Percentiles rank a stretch among this genome's conserved stretches.
These are phyloP conservation scores for Amniculicola lignicola DNA, from an alignment of 495 filamentous ascomycete species.

Conservation along the genomic window DNA sequence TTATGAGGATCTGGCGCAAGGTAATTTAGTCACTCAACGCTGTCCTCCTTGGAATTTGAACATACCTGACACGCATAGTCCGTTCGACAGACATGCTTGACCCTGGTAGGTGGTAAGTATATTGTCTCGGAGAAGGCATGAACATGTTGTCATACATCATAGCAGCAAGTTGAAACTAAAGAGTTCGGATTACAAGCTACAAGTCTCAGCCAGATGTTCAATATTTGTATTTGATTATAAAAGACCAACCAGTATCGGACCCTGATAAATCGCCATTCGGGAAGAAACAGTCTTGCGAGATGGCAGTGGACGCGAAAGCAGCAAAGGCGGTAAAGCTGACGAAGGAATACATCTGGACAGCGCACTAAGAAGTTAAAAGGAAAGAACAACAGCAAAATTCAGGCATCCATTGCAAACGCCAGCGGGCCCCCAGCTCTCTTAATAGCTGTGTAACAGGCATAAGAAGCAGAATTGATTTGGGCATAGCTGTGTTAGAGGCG, in stretches of 20 bases:
- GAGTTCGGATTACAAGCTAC: slow-evolving; percentile 20
- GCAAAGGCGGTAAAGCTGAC: background rate
- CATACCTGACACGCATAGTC: slow-evolving; percentile 25
- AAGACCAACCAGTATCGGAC: background rate
- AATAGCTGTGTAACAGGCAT: too few relatives aligned
- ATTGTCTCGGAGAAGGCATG: background rate
- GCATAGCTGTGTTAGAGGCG: too few relatives aligned
- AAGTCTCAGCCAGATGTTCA: too few relatives aligned
- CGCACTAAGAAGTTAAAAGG: background rate
- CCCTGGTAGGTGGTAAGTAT: background rate
- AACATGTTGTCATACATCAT: background rate
- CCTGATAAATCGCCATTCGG: background rate
- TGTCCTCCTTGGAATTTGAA: background rate
- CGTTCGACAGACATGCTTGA: slow-evolving; percentile 27
- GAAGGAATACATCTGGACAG: background rate
- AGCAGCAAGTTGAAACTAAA: slow-evolving; percentile 19
- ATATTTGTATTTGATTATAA: too few relatives aligned
- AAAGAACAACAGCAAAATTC: background rate
- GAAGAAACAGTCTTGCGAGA: background rate
- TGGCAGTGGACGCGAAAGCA: background rate
- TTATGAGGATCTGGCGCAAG: slow-evolving; percentile 13
- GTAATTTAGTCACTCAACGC: background rate
- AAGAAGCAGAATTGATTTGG: too few relatives aligned
- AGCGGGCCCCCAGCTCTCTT: too few relatives aligned
- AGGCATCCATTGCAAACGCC: too few relatives aligned